These are phyloP conservation scores for Eucalyptus cloeziana DNA, from an alignment of 345 rosid species.

Conservation along the genomic window DNA sequence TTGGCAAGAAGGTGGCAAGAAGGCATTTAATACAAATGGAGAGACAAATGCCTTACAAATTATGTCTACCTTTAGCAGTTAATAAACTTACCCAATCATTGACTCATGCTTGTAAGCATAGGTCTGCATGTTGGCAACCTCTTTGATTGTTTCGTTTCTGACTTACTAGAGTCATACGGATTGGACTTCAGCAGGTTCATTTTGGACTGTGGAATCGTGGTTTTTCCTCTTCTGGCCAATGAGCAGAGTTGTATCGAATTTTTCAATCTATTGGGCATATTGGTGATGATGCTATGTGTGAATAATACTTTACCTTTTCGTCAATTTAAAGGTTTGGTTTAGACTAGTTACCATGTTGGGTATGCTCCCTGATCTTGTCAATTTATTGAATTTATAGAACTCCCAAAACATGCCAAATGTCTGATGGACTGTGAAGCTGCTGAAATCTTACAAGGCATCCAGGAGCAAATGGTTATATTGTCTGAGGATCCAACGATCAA, in stretches of 20 bases:
- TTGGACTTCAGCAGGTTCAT: neutral
- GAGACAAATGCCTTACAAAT: neutral
- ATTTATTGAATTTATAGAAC: slow-evolving; percentile 29
- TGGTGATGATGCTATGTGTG: neutral
- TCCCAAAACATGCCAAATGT: slow-evolving; percentile 64
- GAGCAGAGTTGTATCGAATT: neutral
- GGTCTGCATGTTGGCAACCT: neutral
- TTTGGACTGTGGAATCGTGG: neutral
- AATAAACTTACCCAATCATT: neutral
- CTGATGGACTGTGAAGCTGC: slow-evolving; percentile 89
- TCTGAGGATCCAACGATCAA: slow-evolving; percentile 74
- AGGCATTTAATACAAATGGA: neutral
- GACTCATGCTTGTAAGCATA: neutral
- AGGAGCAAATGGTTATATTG: slow-evolving; percentile 62
- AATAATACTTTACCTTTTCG: neutral
- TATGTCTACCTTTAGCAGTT: neutral
- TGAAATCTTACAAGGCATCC: slow-evolving; percentile 50
- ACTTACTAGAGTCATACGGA: neutral
- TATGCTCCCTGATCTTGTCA: neutral
- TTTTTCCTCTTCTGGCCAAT: neutral
- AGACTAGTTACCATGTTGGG: neutral
- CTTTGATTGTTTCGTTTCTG: neutral
- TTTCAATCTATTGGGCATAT: neutral
- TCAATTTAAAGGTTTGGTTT: neutral
- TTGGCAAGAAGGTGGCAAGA: neutral